Evolutionary conservation across 1,284 basidiomycete genomes (phyloP), one percentile per base, ranked within the genome.

Genomic region (Phaffia rhodozyma): DNA sequence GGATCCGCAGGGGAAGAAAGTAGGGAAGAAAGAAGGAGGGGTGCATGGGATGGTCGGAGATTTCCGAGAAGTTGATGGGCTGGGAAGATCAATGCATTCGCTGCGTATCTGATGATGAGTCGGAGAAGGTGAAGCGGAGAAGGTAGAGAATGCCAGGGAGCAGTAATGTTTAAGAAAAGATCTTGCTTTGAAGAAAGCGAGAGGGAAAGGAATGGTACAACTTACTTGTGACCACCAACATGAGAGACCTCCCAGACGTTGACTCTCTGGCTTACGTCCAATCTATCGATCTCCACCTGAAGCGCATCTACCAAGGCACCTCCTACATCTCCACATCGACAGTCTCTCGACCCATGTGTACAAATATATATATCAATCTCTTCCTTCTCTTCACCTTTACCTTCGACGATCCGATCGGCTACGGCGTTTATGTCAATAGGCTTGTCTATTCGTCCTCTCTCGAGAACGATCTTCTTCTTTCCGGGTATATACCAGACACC

Each of bases 221-320:
- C 84, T 71, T 72, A 90, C 87, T 87, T 81, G 76, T 92, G 89
- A 29, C 87, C 87, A 1, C 89, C 89, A 53, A 91, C 84, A 75
- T 91, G 89, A 1, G 81, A 85, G 18, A 86, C 81, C 68, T 87
- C 83, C 1, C 82, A 81, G 1, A 91, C 75, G 57, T 75, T 77
- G 2, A 76, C 70, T 59, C 63, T 23, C 9, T 65, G 66, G 1
- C 55, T 67, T 59, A 71, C 18, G 27, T 57, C 18, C 1, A 68
- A 63, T 55, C 63, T 61, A 29, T 60, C 62, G 66, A 70, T 81
- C 79, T 58, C 79, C 70, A 58, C 75, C 72, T 69, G 65, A 30
- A 77, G 67, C 1, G 72, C 71, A 2, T 64, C 61, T 1, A 76
- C 72, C 21, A 78, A 67, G 7, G 73, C 71, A 13, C 75, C 79